phyloP scores from a whole-genome alignment of 805 yeast species.

The Candida manassasensis region DNA sequence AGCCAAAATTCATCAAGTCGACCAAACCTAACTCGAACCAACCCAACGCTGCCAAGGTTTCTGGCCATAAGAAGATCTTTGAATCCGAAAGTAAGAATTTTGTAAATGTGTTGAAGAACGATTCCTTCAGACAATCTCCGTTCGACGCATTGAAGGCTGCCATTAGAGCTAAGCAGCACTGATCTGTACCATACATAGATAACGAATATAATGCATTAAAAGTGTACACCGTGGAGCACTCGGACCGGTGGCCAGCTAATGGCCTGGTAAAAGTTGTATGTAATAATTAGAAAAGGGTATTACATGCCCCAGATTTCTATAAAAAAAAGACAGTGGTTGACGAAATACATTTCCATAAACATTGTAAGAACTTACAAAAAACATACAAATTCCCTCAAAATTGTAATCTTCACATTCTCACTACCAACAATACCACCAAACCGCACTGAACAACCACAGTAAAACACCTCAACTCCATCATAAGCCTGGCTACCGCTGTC shows the following conservation, averaged over 20 bases:
- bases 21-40: constrained; percentile 29
- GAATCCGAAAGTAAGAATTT: constrained; percentile 56
- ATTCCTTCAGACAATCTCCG: constrained; percentile 53
- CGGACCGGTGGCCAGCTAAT: constrained; percentile 2
- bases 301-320: no score
- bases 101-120: constrained; percentile 50
- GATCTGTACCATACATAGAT: constrained; percentile 4
- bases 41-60: constrained; percentile 47
- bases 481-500: no score
- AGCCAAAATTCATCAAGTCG: constrained; percentile 17
- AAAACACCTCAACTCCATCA: no score
- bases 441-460: no score
- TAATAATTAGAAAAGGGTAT: no score
- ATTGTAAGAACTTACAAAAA: no score
- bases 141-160: constrained; percentile 62
- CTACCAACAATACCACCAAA: no score
- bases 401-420: no score
- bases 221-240: neutral
- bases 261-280: no score
- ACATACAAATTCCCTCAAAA: no score
- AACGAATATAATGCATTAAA: neutral
- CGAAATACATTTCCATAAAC: no score
- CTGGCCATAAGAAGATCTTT: constrained; percentile 46
- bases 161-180: constrained; percentile 23
- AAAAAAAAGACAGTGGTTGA: no score